phyloP scores from a whole-genome alignment of 805 yeast genomes.

The Ogataea naganishii region DNA sequence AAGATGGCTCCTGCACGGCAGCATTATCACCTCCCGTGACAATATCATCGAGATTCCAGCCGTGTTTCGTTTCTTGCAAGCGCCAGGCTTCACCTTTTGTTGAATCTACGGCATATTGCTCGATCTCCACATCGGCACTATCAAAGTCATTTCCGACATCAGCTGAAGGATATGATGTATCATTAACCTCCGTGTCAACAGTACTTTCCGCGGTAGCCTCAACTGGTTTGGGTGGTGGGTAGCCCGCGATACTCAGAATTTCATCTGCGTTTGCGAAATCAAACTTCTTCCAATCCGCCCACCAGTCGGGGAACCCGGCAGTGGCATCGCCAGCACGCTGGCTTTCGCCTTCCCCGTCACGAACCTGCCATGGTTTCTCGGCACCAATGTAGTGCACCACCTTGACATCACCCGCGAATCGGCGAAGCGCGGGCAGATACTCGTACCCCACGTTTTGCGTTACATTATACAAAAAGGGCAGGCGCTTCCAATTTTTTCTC shows the following conservation, averaged over 20 bases:
- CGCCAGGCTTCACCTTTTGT: constrained; percentile 25
- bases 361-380: constrained; percentile 21
- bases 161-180: too few relatives aligned
- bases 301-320: constrained; percentile 7
- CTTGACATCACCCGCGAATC: constrained; percentile 29
- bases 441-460: constrained; percentile 35
- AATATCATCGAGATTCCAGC: too few relatives aligned
- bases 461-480: constrained; percentile 81
- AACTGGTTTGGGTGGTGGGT: too few relatives aligned
- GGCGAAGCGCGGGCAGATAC: constrained; percentile 24
- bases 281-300: constrained; percentile 5
- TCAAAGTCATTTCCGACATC: constrained; percentile 6
- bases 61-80: constrained; percentile 21
- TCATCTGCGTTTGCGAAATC: constrained; percentile 5
- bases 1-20: constrained; percentile 2
- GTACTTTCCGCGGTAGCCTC: too few relatives aligned
- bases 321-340: background rate
- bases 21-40: constrained; percentile 14
- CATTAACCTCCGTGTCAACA: too few relatives aligned
- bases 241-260: too few relatives aligned
- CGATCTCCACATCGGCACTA: constrained; percentile 1
- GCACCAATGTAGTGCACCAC: constrained; percentile 64
- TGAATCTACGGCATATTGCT: too few relatives aligned
- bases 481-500: constrained; percentile 45
- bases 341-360: background rate